phyloP scores from a whole-genome alignment of 176 grass and related monocot species.

The Avena insularis region DNA sequence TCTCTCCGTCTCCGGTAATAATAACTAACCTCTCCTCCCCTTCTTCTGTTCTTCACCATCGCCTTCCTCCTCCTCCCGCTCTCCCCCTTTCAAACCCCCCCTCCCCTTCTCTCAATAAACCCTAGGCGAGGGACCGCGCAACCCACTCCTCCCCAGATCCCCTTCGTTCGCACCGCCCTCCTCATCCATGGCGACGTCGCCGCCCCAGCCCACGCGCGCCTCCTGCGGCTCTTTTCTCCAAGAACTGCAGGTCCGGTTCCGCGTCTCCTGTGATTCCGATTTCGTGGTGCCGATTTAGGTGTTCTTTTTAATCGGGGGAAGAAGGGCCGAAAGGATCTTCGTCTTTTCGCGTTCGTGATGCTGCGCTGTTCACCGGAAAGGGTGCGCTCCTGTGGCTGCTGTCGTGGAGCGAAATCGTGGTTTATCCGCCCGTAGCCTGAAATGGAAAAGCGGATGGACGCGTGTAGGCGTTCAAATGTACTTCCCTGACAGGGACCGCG shows the following conservation, averaged over 20 bases:
- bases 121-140: slow-evolving; percentile 35
- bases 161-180: background rate
- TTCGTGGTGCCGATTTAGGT: background rate
- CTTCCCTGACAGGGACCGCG: background rate
- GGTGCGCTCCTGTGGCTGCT: background rate
- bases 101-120: slow-evolving; percentile 43
- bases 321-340: background rate
- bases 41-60: background rate
- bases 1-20: too few species aligned
- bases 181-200: slow-evolving; percentile 37
- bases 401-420: background rate
- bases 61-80: slow-evolving; percentile 44
- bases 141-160: background rate
- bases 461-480: background rate
- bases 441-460: background rate
- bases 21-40: background rate
- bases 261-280: background rate
- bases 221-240: slow-evolving; percentile 78
- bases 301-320: background rate
- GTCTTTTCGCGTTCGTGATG: background rate
- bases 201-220: slow-evolving; percentile 37
- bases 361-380: background rate
- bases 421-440: background rate
- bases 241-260: slow-evolving; percentile 72
- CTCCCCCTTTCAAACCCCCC: slow-evolving; percentile 36